A percentile compares a stretch with the other conserved stretches of the same genome.
phyloP scores from a whole-genome alignment of 2,329 filamentous ascomycete genomes.

The Ophiostoma himal-ulmi region DNA sequence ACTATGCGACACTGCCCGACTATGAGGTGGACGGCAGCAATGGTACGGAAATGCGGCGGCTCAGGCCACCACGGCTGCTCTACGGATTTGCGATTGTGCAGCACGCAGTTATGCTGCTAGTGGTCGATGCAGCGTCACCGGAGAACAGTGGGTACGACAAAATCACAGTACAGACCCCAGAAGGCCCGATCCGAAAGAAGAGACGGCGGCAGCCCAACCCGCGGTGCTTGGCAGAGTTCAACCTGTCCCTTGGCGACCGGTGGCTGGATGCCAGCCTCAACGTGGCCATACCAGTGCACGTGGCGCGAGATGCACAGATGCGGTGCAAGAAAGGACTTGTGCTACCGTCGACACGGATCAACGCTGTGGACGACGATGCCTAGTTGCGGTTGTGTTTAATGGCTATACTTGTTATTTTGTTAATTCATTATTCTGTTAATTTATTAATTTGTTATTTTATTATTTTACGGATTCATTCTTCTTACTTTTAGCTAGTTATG shows the following conservation, averaged over 20 bases:
- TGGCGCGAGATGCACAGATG: slow-evolving; percentile 30
- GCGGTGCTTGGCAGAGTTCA: slow-evolving; percentile 32
- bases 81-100: slow-evolving; percentile 44
- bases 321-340: slow-evolving; percentile 22
- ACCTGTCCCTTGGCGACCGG: slow-evolving; percentile 32
- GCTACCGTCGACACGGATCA: slow-evolving; percentile 17
- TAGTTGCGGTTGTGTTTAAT: slow-evolving; percentile 12
- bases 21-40: slow-evolving; percentile 9
- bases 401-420: not conserved
- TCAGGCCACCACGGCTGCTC: slow-evolving; percentile 31
- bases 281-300: slow-evolving; percentile 34
- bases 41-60: slow-evolving; percentile 4
- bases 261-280: slow-evolving; percentile 36
- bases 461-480: not conserved
- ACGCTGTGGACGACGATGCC: slow-evolving; percentile 23
- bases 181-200: not conserved
- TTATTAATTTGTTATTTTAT: not conserved
- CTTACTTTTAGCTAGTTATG: not conserved
- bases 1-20: slow-evolving; percentile 24
- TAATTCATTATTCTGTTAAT: not conserved
- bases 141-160: not conserved
- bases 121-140: slow-evolving; percentile 37
- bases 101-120: slow-evolving; percentile 43
- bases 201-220: slow-evolving; percentile 28
- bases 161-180: not conserved